These are phyloP conservation scores for Aspergillus bridgeri DNA, from an alignment of 495 filamentous ascomycete species.

Conservation along the genomic window DNA sequence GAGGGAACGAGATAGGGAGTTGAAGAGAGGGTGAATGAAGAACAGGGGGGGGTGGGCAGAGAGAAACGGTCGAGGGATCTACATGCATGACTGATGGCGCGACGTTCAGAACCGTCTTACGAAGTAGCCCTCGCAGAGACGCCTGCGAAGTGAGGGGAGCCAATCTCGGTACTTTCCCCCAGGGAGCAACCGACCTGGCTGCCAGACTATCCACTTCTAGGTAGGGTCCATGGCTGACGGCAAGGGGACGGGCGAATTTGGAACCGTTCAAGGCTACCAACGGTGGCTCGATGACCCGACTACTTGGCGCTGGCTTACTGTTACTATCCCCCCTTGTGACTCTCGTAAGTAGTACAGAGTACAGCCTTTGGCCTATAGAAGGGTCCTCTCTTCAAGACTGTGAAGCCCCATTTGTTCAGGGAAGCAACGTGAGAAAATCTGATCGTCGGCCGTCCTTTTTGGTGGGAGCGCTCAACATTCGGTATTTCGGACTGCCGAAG, in stretches of 20 bases:
- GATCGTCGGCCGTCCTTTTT: neutral
- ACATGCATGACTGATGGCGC: neutral
- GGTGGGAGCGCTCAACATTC: neutral
- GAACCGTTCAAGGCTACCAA: neutral
- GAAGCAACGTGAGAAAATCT: neutral
- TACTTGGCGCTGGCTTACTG: neutral
- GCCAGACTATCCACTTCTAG: neutral
- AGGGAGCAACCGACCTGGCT: slow-evolving; percentile 14
- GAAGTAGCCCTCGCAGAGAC: slow-evolving; percentile 1
- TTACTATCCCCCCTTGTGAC: neutral
- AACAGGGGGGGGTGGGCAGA: neutral
- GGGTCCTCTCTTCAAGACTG: too few relatives aligned
- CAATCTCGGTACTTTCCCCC: slow-evolving; percentile 6
- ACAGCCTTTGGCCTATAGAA: too few relatives aligned
- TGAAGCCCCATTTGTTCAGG: neutral
- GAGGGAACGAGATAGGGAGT: neutral
- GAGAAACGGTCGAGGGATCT: neutral
- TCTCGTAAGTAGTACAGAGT: too few relatives aligned
- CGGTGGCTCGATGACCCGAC: too few relatives aligned
- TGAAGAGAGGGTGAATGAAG: neutral
- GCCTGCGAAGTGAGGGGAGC: slow-evolving; percentile 15
- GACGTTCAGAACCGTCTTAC: neutral
- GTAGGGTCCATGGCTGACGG: neutral
- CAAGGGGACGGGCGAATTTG: neutral
- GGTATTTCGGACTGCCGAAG: neutral